Conservation (phyloP, 306 rosid species). For the Quercus gilva region DNA sequence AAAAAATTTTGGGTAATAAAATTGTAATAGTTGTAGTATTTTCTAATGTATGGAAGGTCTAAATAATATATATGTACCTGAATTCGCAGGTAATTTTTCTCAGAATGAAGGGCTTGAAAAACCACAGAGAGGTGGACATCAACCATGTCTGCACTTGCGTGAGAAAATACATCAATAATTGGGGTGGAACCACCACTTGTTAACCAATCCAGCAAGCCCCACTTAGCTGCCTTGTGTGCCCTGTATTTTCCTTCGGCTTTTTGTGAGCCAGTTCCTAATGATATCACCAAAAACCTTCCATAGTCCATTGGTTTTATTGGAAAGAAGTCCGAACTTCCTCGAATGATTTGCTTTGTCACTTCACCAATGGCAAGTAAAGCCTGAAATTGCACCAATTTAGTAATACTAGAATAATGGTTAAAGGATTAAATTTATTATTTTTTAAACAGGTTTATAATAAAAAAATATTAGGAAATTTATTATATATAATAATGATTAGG, state of each 20-base stretch:
- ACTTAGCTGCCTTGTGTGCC: slow-evolving; percentile 39
- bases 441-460: too few relatives aligned
- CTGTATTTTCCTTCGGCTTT: slow-evolving; percentile 37
- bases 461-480: background rate
- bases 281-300: slow-evolving; percentile 41
- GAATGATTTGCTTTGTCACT: slow-evolving; percentile 42
- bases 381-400: slow-evolving; percentile 11
- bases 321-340: slow-evolving; percentile 18
- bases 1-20: too few relatives aligned
- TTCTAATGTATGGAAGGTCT: background rate
- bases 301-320: slow-evolving; percentile 33
- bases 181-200: slow-evolving; percentile 40
- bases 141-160: slow-evolving; percentile 53
- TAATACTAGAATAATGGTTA: background rate
- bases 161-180: slow-evolving; percentile 36
- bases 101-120: slow-evolving; percentile 41
- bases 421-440: too few relatives aligned
- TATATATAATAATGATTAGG: background rate
- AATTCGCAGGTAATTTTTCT: slow-evolving; percentile 47
- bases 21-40: too few relatives aligned
- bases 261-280: slow-evolving; percentile 57
- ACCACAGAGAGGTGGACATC: slow-evolving; percentile 45
- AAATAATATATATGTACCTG: slow-evolving; percentile 27
- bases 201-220: slow-evolving; percentile 59
- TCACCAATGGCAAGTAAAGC: slow-evolving; percentile 47